Evolutionary conservation across 2,329 filamentous ascomycete species (phyloP).

Genomic region (Paracoccidioides brasiliensis): DNA sequence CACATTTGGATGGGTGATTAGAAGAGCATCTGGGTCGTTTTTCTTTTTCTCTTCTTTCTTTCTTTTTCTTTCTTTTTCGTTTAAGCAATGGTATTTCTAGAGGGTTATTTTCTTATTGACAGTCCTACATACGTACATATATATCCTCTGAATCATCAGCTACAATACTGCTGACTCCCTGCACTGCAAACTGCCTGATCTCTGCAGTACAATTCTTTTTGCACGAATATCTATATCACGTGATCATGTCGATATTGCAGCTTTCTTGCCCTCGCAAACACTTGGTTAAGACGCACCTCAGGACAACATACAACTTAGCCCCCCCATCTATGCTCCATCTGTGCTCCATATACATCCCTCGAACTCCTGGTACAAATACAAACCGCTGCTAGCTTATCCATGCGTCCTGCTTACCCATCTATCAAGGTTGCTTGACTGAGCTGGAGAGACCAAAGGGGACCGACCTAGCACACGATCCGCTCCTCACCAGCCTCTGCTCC

Average conservation of each 20-base stretch:
- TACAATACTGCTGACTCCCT: no score
- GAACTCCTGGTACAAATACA: no score
- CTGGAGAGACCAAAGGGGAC: background rate
- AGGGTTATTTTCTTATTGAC: background rate
- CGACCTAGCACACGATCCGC: background rate
- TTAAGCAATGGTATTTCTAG: slow-evolving; percentile 1
- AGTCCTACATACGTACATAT: no score
- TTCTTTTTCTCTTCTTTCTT: no score
- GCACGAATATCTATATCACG: no score
- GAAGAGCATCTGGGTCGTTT: background rate
- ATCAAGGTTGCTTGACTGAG: background rate
- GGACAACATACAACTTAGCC: background rate
- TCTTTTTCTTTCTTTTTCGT: background rate
- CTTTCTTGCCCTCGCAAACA: background rate
- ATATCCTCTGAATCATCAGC: background rate
- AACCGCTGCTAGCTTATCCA: background rate
- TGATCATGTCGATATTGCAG: no score
- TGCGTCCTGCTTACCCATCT: background rate
- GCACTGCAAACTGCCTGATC: no score
- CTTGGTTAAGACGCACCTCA: background rate
- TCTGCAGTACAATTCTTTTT: no score
- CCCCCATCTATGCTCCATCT: background rate
- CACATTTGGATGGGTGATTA: background rate
- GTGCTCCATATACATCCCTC: no score
- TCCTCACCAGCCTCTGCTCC: background rate